These are phyloP conservation scores for Crithidia expoeki DNA, from an alignment of 208 protist species.

Conservation along the genomic window DNA sequence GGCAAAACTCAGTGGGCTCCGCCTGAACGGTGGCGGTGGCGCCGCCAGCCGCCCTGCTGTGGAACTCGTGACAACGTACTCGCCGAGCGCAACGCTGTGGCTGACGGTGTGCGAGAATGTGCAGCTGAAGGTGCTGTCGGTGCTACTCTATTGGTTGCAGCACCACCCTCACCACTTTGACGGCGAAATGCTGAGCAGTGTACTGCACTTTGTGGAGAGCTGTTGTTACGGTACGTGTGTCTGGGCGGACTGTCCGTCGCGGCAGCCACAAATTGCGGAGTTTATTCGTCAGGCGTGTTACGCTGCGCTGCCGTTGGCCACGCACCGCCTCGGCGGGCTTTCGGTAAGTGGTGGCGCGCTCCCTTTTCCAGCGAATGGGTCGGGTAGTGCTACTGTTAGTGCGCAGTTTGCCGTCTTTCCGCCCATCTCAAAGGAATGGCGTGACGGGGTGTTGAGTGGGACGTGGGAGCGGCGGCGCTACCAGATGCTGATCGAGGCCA, in stretches of 20 bases:
- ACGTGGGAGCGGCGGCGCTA: slow-evolving; percentile 17
- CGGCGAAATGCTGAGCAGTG: slow-evolving; percentile 43
- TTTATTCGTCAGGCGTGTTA: slow-evolving; percentile 41
- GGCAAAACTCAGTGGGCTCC: neutral
- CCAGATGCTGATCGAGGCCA: slow-evolving; percentile 19
- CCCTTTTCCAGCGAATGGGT: neutral
- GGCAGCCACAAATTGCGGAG: slow-evolving; percentile 53
- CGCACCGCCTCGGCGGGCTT: neutral
- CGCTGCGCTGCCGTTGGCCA: slow-evolving; percentile 10
- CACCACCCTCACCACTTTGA: slow-evolving; percentile 64
- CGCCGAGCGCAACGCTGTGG: slow-evolving; percentile 54
- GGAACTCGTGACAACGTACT: slow-evolving; percentile 45
- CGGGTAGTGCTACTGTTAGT: neutral
- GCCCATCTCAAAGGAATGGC: slow-evolving; percentile 20
- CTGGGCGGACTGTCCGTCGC: slow-evolving; percentile 54
- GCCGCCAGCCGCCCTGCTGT: neutral
- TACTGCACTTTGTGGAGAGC: slow-evolving; percentile 58
- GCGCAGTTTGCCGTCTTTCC: slow-evolving; percentile 7
- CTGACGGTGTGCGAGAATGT: slow-evolving; percentile 47
- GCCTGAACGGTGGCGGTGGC: neutral
- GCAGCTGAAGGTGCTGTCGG: slow-evolving; percentile 54
- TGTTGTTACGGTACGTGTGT: slow-evolving; percentile 37
- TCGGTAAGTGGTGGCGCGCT: neutral
- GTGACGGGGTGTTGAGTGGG: slow-evolving; percentile 19
- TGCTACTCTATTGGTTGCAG: slow-evolving; percentile 61